These are phyloP conservation scores for Euphorbia corollata DNA, from an alignment of 441 rosid genomes.

Conservation along the genomic window DNA sequence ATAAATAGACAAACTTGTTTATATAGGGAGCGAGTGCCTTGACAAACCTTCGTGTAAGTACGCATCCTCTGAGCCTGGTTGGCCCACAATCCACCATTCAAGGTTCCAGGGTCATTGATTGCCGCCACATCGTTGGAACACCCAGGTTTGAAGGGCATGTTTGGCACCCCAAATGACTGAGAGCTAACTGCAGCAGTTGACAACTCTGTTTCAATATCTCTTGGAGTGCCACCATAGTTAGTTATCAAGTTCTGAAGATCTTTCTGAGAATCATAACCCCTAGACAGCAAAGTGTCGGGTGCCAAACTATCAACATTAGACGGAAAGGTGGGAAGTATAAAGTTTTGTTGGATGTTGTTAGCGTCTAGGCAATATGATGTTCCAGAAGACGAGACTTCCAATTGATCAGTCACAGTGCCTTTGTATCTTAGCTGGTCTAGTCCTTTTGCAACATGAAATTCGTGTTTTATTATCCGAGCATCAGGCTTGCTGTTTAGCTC, in stretches of 20 bases:
- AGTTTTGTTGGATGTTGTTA: conserved; percentile 59
- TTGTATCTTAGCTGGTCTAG: conserved; percentile 56
- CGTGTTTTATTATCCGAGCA: conserved; percentile 52
- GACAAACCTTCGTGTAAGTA: conserved; percentile 86
- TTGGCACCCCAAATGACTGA: conserved; percentile 84
- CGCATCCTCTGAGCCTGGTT: conserved; percentile 84
- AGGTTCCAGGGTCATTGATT: conserved; percentile 63
- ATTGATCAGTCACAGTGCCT: conserved; percentile 60
- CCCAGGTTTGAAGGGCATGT: conserved; percentile 60
- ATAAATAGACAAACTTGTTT: too few relatives aligned
- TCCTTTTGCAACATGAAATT: conserved; percentile 48
- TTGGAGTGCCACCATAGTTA: conserved; percentile 64
- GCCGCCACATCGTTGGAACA: conserved; percentile 69
- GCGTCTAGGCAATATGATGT: conserved; percentile 86
- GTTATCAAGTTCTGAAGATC: conserved; percentile 85
- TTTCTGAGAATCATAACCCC: conserved; percentile 83
- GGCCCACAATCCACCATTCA: conserved; percentile 75
- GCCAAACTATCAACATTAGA: conserved; percentile 57
- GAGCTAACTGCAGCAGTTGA: conserved; percentile 85
- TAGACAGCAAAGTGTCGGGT: conserved; percentile 65
- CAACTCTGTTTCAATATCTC: conserved; percentile 85
- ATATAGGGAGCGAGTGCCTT: too few relatives aligned
- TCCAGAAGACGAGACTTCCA: conserved; percentile 92
- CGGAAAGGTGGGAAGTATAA: conserved; percentile 53
- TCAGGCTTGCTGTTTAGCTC: too few relatives aligned